A percentile compares a stretch with the other conserved stretches of the same genome.
phyloP scores from a whole-genome alignment of 768 basidiomycete species.

The Mycena capillaripes region DNA sequence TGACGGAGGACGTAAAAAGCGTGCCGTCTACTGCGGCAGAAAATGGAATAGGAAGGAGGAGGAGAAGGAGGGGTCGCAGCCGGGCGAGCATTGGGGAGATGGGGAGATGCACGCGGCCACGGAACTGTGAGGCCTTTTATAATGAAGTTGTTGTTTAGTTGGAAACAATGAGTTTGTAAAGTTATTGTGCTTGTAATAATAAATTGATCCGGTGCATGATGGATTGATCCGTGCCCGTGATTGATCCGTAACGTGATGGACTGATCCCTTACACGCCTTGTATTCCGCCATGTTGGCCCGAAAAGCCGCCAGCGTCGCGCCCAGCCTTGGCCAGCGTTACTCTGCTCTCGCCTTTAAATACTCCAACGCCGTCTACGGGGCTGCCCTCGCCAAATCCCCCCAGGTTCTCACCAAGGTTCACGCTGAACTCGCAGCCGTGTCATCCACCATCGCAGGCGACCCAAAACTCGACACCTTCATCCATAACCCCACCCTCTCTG shows the following conservation, averaged over 20 bases:
- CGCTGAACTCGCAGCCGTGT: conserved; percentile 81
- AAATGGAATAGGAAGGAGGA: not conserved
- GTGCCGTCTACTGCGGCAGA: conserved; percentile 31
- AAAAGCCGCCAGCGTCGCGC: conserved; percentile 56
- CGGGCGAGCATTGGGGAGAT: conserved; percentile 23
- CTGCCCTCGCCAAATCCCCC: conserved; percentile 87
- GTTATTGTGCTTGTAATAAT: not conserved
- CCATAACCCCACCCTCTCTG: conserved; percentile 91
- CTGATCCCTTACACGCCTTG: not conserved
- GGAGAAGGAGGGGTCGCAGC: conserved; percentile 61
- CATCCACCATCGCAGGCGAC: conserved; percentile 75
- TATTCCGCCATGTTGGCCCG: conserved; percentile 57
- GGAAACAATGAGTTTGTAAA: not conserved
- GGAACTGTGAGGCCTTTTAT: not conserved
- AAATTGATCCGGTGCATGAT: not conserved
- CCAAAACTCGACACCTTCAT: conserved; percentile 81
- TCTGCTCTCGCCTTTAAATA: conserved; percentile 87
- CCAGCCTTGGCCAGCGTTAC: conserved; percentile 74
- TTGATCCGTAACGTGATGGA: not conserved
- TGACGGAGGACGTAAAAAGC: conserved; percentile 82
- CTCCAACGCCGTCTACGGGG: conserved; percentile 85
- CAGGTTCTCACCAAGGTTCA: conserved; percentile 89
- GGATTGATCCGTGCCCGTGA: not conserved
- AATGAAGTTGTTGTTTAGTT: no score
- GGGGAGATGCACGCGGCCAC: not conserved